Evolutionary conservation across 345 rosid genomes (phyloP), one percentile per base, ranked within the genome.

Genomic region (Rhodamnia argentea): DNA sequence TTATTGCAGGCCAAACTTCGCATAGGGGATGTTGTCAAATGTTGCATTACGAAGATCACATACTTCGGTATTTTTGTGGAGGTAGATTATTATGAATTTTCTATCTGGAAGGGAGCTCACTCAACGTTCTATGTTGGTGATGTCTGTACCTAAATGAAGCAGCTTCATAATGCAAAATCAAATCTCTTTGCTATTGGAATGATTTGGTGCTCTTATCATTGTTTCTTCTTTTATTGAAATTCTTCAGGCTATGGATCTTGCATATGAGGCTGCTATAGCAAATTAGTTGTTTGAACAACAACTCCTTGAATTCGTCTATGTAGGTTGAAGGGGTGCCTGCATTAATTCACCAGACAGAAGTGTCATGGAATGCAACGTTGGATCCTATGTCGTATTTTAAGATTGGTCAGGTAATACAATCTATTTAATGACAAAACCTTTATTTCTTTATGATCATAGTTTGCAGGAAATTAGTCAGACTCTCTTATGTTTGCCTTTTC

Each of bases 301-400:
- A 13, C 22, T 83, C n/a, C 52, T 92, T 83, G 26, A 29, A 18
- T 70, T 84, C 13, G 58, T 60, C 29, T 56, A 5, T 83, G 52
- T 26, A 96, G 99, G 93, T 97, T 84, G 98, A 97, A 90, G 98
- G 92, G 13, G 98, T 93, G 85, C 90, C 95, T 88, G 99, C 99
- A 52, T 87, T 97, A 86, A 94, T 97, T 92, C 99, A 96, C 92
- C 97, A 96, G 82, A 89, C 95, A 7, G 99, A 97, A 88, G 96
- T 97, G 82, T 97, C 99, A 84, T 97, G 99, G 99, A 96, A 95
- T 95, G 95, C 98, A 84, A 94, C 99, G 29, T 92, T 96, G 91
- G 98, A 96, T 90, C 98, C 96, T 88, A 92, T 92, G 82, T 93
- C 98, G 75, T 91, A 88, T 92, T 94, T 94, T 87, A 93, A 94